Evolutionary conservation across 1,139 yeast species (phyloP), one percentile per base, ranked within the genome.

Genomic region (Taiozyma onychis): DNA sequence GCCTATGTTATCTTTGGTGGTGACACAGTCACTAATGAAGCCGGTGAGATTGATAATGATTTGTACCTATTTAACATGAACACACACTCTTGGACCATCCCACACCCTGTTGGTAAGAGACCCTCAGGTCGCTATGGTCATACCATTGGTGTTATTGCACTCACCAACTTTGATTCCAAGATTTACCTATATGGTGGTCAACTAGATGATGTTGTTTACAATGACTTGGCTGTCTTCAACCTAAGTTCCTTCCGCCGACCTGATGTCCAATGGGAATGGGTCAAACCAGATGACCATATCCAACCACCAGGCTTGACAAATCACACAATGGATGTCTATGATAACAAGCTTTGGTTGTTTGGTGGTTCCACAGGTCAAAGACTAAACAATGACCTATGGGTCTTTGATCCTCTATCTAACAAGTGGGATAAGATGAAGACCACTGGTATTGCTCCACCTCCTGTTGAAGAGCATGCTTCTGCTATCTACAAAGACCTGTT

Each of bases 1-100:
- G 99, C 99, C 0, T 93, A 86, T 63, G 90, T 93, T 46, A 82
- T 93, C 24, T 93, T 88, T 70, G 99, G 98, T 44, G 99, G 99
- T 61, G 99, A 93, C 65, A 93, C 98, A 2, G 87, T 93, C 35
- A 90, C 87, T 58, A 80, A 80, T 54, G 75, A 75, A 35, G 82
- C 81, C 54, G 91, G 90, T 4, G 80, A 85, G 57, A 90, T 95
- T 61, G 97, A 91, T 67, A 89, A 91, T 66, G 85, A 84, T 63
- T 74, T 93, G 54, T 93, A 93, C 67, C 77, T 93, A 63, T 86
- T 93, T 70, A 93, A 93, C 72, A 87, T 93, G 62, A 86, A 89
- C 61, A 88, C 96, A 47, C 76, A 83, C 62, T 89, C 90, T 67
- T 91, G 96, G 88, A 90, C 97, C 6, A 81, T 88, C 26, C 96